Base-by-base conservation (phyloP, 768 basidiomycete genomes). In the Cystofilobasidium ferigula region DNA sequence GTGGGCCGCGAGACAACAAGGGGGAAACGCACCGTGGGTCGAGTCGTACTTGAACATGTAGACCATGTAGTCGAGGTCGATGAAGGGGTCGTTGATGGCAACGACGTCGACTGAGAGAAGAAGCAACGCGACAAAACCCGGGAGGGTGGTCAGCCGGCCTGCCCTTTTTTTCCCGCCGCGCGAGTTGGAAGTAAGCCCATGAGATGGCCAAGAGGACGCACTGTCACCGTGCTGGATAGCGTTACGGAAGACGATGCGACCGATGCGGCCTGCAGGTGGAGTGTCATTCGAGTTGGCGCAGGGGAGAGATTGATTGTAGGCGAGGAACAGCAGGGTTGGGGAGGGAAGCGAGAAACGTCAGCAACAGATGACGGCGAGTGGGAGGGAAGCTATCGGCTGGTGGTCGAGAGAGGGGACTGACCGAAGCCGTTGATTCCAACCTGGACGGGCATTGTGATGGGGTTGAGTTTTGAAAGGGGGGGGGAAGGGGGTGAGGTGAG, bases 41-140 rank as follows among this genome's bases (percentile, higher is more conserved):
- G 74, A 71, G 62, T 67, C 67, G 69, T 68, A 69, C 82, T 91
- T 94, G 87, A 95, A 93, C 90, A 95, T 91, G 84, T 95, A 95
- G 76, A 92, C 94, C 93, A 98, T 95, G 85, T 99, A 98, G 3
- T 86, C 82, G 71, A 93, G 85, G 76, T 89, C 85, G 70, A 99
- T 97, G 86, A 98, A 99, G 63, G 94, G 94, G 79, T 94, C 91
- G 82, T 98, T 97, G 73, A 98, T 78, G 66, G 92, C 92, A 70
- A 92, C 85, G 75, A 99, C 84, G 59, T 71, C 57, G 24, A 63
- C 64, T 66, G 64, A 43, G n/a, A n/a, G 48, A 24, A 54, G 56
- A 51, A 34, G 30, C 26, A 47, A 32, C 22, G 13, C 24, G 57
- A 30, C 26, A 34, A 36, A 35, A 35, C n/a, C n/a, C n/a, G n/a